These are phyloP conservation scores for Edaphochlamys debaryana DNA, from an alignment of 139 green algal genomes.

Conservation along the genomic window DNA sequence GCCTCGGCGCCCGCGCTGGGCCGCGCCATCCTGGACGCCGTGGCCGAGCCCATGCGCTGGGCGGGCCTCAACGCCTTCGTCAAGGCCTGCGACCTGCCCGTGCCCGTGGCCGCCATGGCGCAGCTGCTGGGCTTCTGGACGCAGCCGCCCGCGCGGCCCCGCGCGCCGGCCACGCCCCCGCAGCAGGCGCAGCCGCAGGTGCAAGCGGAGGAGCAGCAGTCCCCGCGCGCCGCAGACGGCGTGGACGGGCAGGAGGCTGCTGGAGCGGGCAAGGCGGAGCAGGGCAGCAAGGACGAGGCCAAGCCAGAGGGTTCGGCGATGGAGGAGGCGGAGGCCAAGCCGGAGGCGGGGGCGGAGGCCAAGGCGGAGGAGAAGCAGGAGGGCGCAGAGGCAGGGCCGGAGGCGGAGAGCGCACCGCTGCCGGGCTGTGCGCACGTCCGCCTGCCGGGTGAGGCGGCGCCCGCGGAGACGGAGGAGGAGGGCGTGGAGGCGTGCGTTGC, in stretches of 20 bases:
- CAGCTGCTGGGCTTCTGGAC: slow-evolving; percentile 70
- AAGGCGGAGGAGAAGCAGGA: too few species aligned
- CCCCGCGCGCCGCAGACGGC: too few species aligned
- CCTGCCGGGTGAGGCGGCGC: slow-evolving; percentile 52
- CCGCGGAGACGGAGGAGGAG: slow-evolving; percentile 17
- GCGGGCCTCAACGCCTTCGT: slow-evolving; percentile 62
- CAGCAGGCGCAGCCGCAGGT: neutral
- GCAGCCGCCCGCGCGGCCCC: neutral
- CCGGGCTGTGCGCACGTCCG: slow-evolving; percentile 59
- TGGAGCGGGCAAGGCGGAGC: neutral
- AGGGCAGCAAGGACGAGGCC: neutral
- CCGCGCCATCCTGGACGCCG: slow-evolving; percentile 79
- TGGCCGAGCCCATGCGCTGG: slow-evolving; percentile 64
- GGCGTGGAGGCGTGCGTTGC: slow-evolving; percentile 43
- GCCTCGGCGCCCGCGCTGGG: slow-evolving; percentile 67
- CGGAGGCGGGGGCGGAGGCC: too few species aligned
- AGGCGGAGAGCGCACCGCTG: slow-evolving; percentile 34
- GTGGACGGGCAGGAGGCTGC: neutral
- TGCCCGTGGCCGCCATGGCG: slow-evolving; percentile 68
- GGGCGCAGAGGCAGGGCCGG: neutral
- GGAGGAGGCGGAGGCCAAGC: neutral
- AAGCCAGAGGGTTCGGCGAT: neutral
- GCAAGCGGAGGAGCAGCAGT: neutral
- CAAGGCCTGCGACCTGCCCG: slow-evolving; percentile 64
- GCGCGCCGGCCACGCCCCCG: too few species aligned